These are phyloP conservation scores for Aureobasidium sp. DNA, from an alignment of 2,329 filamentous ascomycete species.

Conservation along the genomic window DNA sequence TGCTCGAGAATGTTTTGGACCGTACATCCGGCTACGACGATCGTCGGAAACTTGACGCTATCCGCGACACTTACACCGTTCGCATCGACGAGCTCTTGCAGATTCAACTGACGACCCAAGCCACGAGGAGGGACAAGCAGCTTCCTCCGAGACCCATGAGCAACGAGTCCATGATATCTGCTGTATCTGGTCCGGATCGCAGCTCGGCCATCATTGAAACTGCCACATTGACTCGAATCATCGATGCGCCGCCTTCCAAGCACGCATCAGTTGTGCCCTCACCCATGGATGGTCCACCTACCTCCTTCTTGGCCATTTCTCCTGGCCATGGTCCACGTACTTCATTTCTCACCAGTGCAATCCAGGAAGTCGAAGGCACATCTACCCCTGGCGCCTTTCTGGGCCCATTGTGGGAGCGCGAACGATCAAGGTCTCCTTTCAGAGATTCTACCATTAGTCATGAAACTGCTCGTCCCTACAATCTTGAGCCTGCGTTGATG, in stretches of 20 bases:
- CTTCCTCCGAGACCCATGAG: slow-evolving; percentile 64
- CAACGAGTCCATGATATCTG: slow-evolving; percentile 33
- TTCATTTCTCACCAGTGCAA: slow-evolving; percentile 34
- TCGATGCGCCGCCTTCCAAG: slow-evolving; percentile 30
- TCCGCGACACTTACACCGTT: slow-evolving; percentile 82
- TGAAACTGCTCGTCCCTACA: slow-evolving; percentile 7
- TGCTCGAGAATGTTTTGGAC: slow-evolving; percentile 80
- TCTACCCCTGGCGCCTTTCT: slow-evolving; percentile 14
- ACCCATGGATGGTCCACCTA: neutral
- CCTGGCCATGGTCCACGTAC: slow-evolving; percentile 23
- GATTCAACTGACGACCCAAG: slow-evolving; percentile 46
- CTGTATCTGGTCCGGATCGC: slow-evolving; percentile 8
- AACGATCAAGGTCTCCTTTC: slow-evolving; percentile 16
- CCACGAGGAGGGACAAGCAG: slow-evolving; percentile 53
- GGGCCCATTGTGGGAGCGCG: slow-evolving; percentile 18
- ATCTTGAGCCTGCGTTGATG: slow-evolving; percentile 42
- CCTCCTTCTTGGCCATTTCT: neutral
- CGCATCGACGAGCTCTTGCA: slow-evolving; percentile 80
- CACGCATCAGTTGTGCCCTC: neutral
- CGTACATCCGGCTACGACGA: slow-evolving; percentile 81
- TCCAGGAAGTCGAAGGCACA: slow-evolving; percentile 31
- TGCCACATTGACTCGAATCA: slow-evolving; percentile 45
- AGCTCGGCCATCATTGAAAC: slow-evolving; percentile 42
- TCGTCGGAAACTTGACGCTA: slow-evolving; percentile 81
- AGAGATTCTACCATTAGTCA: slow-evolving; percentile 8